These are phyloP conservation scores for Ophiostoma populinum DNA, from an alignment of 2,329 filamentous ascomycete species.

Conservation along the genomic window DNA sequence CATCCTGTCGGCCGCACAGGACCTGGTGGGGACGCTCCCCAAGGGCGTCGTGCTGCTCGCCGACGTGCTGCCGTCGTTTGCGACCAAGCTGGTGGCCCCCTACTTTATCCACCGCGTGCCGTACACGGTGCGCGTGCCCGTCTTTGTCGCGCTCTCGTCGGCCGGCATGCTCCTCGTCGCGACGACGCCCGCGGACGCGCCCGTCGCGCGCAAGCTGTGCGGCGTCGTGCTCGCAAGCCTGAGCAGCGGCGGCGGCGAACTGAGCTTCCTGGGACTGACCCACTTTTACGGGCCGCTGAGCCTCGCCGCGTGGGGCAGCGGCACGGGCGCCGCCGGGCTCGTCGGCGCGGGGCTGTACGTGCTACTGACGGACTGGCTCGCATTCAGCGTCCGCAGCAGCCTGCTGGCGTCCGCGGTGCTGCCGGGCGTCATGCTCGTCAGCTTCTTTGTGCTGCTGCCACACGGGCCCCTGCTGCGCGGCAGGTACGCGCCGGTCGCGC, in stretches of 20 bases:
- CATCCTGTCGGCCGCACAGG: conserved; percentile 85
- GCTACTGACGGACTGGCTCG: conserved; percentile 62
- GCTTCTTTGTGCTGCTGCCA: conserved; percentile 73
- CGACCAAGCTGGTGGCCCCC: conserved; percentile 73
- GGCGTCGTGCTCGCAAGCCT: conserved; percentile 76
- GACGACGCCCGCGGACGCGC: conserved; percentile 47
- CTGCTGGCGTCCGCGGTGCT: conserved; percentile 64
- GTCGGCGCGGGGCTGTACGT: conserved; percentile 81
- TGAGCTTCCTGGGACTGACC: conserved; percentile 79
- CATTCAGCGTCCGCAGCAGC: conserved; percentile 55
- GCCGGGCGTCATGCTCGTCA: conserved; percentile 65
- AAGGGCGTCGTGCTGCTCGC: conserved; percentile 88
- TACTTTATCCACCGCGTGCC: conserved; percentile 87
- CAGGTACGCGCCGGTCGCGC: no score
- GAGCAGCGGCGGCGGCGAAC: conserved; percentile 71
- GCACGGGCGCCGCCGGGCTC: conserved; percentile 77
- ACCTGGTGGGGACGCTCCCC: conserved; percentile 75
- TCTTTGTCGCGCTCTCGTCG: conserved; percentile 61
- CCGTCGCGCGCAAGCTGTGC: conserved; percentile 58
- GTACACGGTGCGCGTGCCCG: conserved; percentile 56
- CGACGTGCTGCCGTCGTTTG: conserved; percentile 78
- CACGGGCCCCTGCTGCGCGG: conserved; percentile 45
- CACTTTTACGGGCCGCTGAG: conserved; percentile 85
- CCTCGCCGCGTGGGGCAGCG: conserved; percentile 80
- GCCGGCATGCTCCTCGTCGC: conserved; percentile 80